Percentiles rank a stretch among this genome's conserved stretches.
Evolutionary conservation across 2,329 filamentous ascomycete species (phyloP).

Genomic region (Colletotrichum camelliae): DNA sequence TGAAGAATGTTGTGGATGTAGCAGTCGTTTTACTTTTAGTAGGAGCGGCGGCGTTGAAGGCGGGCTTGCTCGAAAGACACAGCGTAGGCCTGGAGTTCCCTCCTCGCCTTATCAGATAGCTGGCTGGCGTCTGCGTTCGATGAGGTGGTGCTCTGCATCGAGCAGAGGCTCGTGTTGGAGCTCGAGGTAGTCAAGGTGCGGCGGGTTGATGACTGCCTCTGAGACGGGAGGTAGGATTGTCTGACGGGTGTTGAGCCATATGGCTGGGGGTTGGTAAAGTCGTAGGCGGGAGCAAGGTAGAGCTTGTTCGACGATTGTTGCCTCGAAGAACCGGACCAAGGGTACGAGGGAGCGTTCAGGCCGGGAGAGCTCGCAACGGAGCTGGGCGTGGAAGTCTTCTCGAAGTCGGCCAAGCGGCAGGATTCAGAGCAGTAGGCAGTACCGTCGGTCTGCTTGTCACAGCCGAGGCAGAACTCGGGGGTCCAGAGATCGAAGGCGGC

Average conservation of each 20-base stretch:
- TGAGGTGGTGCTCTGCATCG: slow-evolving; percentile 69
- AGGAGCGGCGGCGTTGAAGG: slow-evolving; percentile 61
- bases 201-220: slow-evolving; percentile 31
- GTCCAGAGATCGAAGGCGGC: slow-evolving; percentile 67
- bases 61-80: slow-evolving; percentile 87
- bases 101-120: slow-evolving; percentile 77
- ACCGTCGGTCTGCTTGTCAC: slow-evolving; percentile 85
- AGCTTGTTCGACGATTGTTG: slow-evolving; percentile 52
- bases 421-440: slow-evolving; percentile 91
- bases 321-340: slow-evolving; percentile 45
- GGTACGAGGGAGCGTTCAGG: slow-evolving; percentile 55
- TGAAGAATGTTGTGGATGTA: slow-evolving; percentile 26
- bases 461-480: slow-evolving; percentile 91
- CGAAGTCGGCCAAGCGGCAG: slow-evolving; percentile 86
- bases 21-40: slow-evolving; percentile 38
- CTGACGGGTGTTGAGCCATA: slow-evolving; percentile 56
- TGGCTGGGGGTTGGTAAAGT: slow-evolving; percentile 71
- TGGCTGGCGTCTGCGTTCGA: slow-evolving; percentile 55
- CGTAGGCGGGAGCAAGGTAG: slow-evolving; percentile 76
- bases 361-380: slow-evolving; percentile 65
- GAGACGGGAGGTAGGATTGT: slow-evolving; percentile 42
- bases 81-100: slow-evolving; percentile 84
- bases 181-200: slow-evolving; percentile 69
- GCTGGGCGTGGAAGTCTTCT: slow-evolving; percentile 67
- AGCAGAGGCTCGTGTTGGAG: slow-evolving; percentile 84